Percentiles rank a stretch among this genome's conserved stretches.
These are phyloP conservation scores for Oidium heveae DNA, from an alignment of 2,329 filamentous ascomycete species.

Conservation along the genomic window DNA sequence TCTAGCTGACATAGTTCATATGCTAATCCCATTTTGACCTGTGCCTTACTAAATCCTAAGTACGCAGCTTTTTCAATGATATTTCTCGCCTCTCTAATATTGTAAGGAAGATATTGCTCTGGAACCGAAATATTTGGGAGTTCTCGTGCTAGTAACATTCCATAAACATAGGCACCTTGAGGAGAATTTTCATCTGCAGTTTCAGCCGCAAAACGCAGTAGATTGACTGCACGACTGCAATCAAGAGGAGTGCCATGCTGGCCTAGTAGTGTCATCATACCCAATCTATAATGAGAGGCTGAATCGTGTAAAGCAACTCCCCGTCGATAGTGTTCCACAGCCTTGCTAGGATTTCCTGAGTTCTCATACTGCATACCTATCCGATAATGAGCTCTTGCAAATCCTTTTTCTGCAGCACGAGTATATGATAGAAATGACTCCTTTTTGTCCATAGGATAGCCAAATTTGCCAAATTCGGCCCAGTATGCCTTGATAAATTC, in stretches of 20 bases:
- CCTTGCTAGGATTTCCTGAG: conserved; percentile 76
- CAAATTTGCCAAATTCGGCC: conserved; percentile 95
- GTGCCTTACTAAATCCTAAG: conserved; percentile 83
- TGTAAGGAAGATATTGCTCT: conserved; percentile 39
- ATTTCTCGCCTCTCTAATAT: conserved; percentile 48
- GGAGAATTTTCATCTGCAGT: conserved; percentile 88
- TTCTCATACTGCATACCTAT: conserved; percentile 98
- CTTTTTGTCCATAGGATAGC: conserved; percentile 71
- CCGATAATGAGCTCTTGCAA: conserved; percentile 73
- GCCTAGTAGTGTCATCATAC: conserved; percentile 92
- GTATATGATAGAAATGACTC: conserved; percentile 78
- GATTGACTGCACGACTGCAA: conserved; percentile 47
- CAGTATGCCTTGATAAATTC: conserved; percentile 90
- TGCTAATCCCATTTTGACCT: conserved; percentile 88
- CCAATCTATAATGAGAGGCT: conserved; percentile 62
- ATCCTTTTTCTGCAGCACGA: conserved; percentile 63
- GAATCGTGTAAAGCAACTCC: conserved; percentile 66
- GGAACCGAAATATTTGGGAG: conserved; percentile 77
- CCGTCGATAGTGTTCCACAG: conserved; percentile 68
- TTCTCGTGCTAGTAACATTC: conserved; percentile 78
- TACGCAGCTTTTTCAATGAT: conserved; percentile 95
- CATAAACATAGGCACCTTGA: conserved; percentile 84
- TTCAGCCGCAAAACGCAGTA: conserved; percentile 63
- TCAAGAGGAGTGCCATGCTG: conserved; percentile 81
- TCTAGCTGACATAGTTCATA: conserved; percentile 86